A percentile compares a stretch with the other conserved stretches of the same genome.
Conservation (phyloP, 2,329 filamentous ascomycete genomes). For the Lasiodiplodia sp. region DNA sequence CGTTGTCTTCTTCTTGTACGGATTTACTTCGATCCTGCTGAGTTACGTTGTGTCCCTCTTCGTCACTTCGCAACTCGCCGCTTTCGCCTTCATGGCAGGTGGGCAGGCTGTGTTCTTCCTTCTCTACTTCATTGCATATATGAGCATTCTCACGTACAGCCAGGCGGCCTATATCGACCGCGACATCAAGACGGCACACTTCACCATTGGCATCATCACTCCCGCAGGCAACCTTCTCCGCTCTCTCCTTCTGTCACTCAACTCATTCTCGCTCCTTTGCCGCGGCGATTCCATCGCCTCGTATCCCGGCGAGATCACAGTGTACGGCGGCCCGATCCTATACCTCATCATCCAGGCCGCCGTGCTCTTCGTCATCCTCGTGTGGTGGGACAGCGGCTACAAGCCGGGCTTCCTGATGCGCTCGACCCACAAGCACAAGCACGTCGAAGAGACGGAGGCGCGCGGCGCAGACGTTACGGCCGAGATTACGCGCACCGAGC, state of each 20-base stretch:
- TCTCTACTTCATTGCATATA: slow-evolving; percentile 56
- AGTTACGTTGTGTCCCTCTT: slow-evolving; percentile 85
- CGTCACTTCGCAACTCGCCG: slow-evolving; percentile 77
- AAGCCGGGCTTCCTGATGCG: slow-evolving; percentile 61
- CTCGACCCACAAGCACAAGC: slow-evolving; percentile 47
- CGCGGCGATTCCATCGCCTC: slow-evolving; percentile 65
- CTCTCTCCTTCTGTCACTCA: slow-evolving; percentile 78
- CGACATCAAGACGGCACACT: slow-evolving; percentile 74
- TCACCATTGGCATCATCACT: slow-evolving; percentile 74
- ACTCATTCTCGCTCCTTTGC: slow-evolving; percentile 84
- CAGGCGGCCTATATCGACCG: slow-evolving; percentile 73
- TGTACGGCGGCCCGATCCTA: slow-evolving; percentile 84
- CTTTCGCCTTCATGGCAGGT: slow-evolving; percentile 83
- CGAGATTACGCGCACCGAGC: slow-evolving; percentile 70
- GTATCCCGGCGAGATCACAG: slow-evolving; percentile 73
- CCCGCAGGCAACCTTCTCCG: slow-evolving; percentile 79
- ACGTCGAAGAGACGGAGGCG: slow-evolving; percentile 53
- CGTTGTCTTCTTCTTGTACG: slow-evolving; percentile 80
- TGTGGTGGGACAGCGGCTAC: slow-evolving; percentile 81
- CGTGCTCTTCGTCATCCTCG: slow-evolving; percentile 72
- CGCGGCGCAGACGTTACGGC: slow-evolving; percentile 65
- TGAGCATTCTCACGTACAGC: slow-evolving; percentile 74
- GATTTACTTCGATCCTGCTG: slow-evolving; percentile 76
- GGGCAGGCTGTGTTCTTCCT: slow-evolving; percentile 68
- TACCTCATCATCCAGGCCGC: slow-evolving; percentile 80